Conservation (phyloP, 352 stramenopile genomes). For the Phytophthora palmivora region DNA sequence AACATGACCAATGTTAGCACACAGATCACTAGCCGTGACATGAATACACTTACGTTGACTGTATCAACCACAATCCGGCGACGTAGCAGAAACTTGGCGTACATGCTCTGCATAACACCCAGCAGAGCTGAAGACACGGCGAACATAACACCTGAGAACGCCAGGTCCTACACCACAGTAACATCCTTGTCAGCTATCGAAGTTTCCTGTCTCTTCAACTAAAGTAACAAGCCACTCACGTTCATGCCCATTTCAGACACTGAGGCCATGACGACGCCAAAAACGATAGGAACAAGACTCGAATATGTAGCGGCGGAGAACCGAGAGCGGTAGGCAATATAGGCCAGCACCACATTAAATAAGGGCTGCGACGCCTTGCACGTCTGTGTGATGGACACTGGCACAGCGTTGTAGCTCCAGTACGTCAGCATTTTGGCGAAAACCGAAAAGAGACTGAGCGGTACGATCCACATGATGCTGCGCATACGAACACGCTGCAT, state of each 20-base stretch:
- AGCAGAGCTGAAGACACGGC: conserved; percentile 77
- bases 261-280: conserved; percentile 83
- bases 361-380: conserved; percentile 89
- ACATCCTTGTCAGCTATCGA: conserved; percentile 10
- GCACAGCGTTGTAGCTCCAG: conserved; percentile 89
- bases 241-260: conserved; percentile 91
- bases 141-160: conserved; percentile 70
- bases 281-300: conserved; percentile 83
- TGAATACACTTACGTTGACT: conserved; percentile 80
- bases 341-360: conserved; percentile 88
- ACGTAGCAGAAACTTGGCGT: conserved; percentile 85
- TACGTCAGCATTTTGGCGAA: conserved; percentile 86
- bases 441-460: conserved; percentile 84
- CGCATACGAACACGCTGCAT: conserved; percentile 70
- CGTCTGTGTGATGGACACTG: conserved; percentile 85
- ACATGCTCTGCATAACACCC: conserved; percentile 90
- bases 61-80: conserved; percentile 80
- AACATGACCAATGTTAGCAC: conserved; percentile 2
- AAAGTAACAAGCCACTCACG: no score
- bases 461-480: conserved; percentile 80
- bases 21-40: neutral
- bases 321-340: conserved; percentile 72
- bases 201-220: no score
- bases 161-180: conserved; percentile 58
- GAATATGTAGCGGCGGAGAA: conserved; percentile 80